Conservation (phyloP, 495 filamentous ascomycete species). For the Chaetomidium leptoderma region DNA sequence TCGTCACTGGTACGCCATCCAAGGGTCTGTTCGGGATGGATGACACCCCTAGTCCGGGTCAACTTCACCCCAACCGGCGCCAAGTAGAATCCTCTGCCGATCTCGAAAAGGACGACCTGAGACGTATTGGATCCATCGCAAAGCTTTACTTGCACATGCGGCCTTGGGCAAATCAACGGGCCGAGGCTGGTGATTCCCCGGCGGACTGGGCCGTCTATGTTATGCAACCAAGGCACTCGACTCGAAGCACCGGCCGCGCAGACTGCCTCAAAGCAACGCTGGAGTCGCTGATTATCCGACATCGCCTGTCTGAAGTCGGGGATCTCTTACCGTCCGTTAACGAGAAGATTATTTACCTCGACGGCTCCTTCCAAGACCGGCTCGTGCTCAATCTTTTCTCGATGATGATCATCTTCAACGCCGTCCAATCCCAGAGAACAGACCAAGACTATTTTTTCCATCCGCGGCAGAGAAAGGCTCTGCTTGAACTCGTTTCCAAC, state of each 20-base stretch:
- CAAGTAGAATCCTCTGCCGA: conserved; percentile 29
- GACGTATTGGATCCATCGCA: conserved; percentile 66
- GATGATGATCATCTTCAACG: conserved; percentile 74
- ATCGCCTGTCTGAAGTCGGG: conserved; percentile 64
- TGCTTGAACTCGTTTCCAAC: conserved; percentile 68
- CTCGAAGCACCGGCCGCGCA: conserved; percentile 49
- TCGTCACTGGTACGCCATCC: conserved; percentile 88
- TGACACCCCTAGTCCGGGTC: conserved; percentile 3
- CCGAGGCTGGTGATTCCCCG: conserved; percentile 35
- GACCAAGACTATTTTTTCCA: conserved; percentile 90
- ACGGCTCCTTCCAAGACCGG: conserved; percentile 78
- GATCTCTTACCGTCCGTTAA: conserved; percentile 61
- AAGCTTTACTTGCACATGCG: conserved; percentile 66
- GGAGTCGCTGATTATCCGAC: conserved; percentile 75
- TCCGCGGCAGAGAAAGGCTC: conserved; percentile 57
- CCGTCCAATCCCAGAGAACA: conserved; percentile 79
- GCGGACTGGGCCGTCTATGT: conserved; percentile 72
- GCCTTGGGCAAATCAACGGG: conserved; percentile 59
- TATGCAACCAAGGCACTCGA: conserved; percentile 56
- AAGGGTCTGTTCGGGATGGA: conserved; percentile 69
- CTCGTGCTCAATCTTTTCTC: conserved; percentile 81
- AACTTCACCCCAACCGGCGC: not conserved
- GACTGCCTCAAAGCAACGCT: conserved; percentile 66
- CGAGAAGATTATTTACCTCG: conserved; percentile 67
- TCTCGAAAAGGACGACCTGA: conserved; percentile 67